phyloP scores from a whole-genome alignment of 1,139 yeast species.

The Nakaseomyces sp. region DNA sequence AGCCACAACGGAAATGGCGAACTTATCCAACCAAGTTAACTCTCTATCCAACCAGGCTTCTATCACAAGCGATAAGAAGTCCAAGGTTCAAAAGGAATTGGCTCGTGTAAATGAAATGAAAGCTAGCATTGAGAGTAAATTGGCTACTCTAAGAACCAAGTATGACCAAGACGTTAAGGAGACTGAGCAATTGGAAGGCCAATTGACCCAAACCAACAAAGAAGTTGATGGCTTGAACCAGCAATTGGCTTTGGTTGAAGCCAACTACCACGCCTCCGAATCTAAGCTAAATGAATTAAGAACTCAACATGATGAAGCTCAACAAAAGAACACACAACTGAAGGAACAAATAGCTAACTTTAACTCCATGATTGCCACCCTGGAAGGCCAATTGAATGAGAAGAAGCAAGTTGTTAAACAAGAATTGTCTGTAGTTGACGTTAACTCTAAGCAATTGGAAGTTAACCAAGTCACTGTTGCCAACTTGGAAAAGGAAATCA shows the following conservation, averaged over 20 bases:
- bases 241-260: slow-evolving; percentile 73
- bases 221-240: slow-evolving; percentile 69
- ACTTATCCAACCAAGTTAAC: slow-evolving; percentile 74
- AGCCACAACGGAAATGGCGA: slow-evolving; percentile 81
- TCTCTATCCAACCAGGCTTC: slow-evolving; percentile 72
- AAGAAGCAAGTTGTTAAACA: slow-evolving; percentile 48
- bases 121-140: slow-evolving; percentile 61
- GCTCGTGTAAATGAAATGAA: slow-evolving; percentile 53
- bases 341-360: slow-evolving; percentile 60
- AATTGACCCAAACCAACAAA: slow-evolving; percentile 48
- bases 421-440: slow-evolving; percentile 54
- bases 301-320: slow-evolving; percentile 51
- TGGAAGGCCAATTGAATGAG: slow-evolving; percentile 47
- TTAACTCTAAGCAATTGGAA: slow-evolving; percentile 60
- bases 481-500: slow-evolving; percentile 42
- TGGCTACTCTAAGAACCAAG: slow-evolving; percentile 55
- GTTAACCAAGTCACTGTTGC: slow-evolving; percentile 43
- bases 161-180: slow-evolving; percentile 77
- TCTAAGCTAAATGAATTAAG: slow-evolving; percentile 57
- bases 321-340: slow-evolving; percentile 53
- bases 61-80: slow-evolving; percentile 58
- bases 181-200: slow-evolving; percentile 57
- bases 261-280: slow-evolving; percentile 66
- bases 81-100: slow-evolving; percentile 69
- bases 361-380: slow-evolving; percentile 57